Conservation (phyloP, 768 basidiomycete species). For the Lyophyllum atratum region DNA sequence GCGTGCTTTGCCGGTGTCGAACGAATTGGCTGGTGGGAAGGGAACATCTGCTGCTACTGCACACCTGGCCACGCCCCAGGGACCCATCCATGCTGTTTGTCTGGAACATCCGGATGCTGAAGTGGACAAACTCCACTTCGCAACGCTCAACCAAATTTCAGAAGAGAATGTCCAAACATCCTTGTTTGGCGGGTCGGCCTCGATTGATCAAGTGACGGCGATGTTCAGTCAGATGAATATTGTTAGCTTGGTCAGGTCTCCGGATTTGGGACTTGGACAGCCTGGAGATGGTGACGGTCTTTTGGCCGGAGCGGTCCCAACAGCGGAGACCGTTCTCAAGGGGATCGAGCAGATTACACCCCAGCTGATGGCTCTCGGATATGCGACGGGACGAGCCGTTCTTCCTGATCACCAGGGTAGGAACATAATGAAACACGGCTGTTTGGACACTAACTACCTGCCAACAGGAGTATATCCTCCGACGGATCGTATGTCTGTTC, state of each 20-base stretch:
- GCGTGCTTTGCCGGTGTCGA: constrained; percentile 55
- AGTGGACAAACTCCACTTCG: constrained; percentile 60
- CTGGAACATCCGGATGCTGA: constrained; percentile 65
- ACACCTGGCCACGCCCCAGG: constrained; percentile 16
- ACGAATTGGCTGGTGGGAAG: constrained; percentile 22
- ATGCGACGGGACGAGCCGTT: constrained; percentile 67
- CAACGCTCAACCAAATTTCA: constrained; percentile 34
- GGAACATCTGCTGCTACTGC: constrained; percentile 14
- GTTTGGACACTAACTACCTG: not conserved
- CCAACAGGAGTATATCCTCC: constrained; percentile 66
- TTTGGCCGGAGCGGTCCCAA: constrained; percentile 76
- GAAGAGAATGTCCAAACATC: constrained; percentile 6
- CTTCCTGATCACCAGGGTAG: constrained; percentile 66
- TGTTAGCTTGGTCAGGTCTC: constrained; percentile 57
- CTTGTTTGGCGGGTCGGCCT: constrained; percentile 45
- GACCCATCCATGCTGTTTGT: constrained; percentile 80
- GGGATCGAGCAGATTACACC: constrained; percentile 76
- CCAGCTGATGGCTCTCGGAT: constrained; percentile 76
- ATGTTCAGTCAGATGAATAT: constrained; percentile 63
- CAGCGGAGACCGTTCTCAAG: constrained; percentile 66
- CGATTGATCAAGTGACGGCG: constrained; percentile 49
- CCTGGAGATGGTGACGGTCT: constrained; percentile 69
- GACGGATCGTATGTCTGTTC: constrained; percentile 71
- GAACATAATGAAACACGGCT: constrained; percentile 1
- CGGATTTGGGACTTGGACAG: constrained; percentile 73